phyloP scores from a whole-genome alignment of 768 basidiomycete species.

The Suillus tomentosus region DNA sequence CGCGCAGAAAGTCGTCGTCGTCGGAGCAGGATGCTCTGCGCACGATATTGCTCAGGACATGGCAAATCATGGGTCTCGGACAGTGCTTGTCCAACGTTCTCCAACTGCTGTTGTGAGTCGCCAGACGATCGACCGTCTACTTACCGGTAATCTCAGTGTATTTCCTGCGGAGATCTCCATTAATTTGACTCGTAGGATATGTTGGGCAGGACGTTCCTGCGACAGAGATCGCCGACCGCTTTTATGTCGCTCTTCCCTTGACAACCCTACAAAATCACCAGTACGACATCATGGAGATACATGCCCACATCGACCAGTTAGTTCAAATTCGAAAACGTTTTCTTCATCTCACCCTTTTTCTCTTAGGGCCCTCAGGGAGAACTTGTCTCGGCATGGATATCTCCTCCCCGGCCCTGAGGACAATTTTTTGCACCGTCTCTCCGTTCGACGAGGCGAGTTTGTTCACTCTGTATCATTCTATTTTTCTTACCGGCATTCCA shows the following conservation, averaged over 20 bases:
- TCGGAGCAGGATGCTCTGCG: constrained; percentile 19
- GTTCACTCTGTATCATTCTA: not conserved
- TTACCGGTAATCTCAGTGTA: constrained; percentile 7
- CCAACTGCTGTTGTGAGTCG: constrained; percentile 15
- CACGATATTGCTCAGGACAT: constrained; percentile 19
- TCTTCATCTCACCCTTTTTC: not conserved
- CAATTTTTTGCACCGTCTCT: constrained; percentile 12
- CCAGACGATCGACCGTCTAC: constrained; percentile 11
- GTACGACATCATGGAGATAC: not conserved
- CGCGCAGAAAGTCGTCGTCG: constrained; percentile 9
- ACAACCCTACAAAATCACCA: constrained; percentile 8
- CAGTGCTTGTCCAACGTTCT: constrained; percentile 15
- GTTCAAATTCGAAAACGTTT: not conserved
- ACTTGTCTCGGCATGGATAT: constrained; percentile 8
- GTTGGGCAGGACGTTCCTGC: constrained; percentile 13
- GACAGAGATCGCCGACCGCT: constrained; percentile 17
- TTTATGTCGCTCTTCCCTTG: constrained; percentile 14
- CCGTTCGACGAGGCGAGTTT: constrained; percentile 9
- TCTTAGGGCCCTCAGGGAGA: constrained; percentile 6
- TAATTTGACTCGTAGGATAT: constrained; percentile 10
- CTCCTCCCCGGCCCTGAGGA: constrained; percentile 7
- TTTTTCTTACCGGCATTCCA: not conserved
- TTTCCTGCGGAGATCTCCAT: not conserved
- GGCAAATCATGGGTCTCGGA: constrained; percentile 6
- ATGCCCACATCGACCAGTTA: constrained; percentile 13